These are phyloP conservation scores for Annulohypoxylon moriforme DNA, from an alignment of 495 filamentous ascomycete species.

Conservation along the genomic window DNA sequence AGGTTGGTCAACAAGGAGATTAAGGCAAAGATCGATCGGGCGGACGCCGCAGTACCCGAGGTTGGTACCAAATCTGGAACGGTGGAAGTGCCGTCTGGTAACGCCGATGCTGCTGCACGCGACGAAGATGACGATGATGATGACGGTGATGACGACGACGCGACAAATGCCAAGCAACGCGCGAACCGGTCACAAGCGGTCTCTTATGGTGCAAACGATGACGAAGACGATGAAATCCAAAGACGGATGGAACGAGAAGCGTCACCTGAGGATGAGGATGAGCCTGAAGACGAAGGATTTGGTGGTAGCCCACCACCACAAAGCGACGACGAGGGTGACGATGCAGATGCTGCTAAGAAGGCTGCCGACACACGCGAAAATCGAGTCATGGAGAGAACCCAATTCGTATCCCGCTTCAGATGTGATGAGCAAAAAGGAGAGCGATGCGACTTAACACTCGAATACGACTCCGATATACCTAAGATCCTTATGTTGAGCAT, in stretches of 20 bases:
- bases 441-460: constrained; percentile 82
- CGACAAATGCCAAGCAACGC: constrained; percentile 79
- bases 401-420: constrained; percentile 76
- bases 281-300: constrained; percentile 67
- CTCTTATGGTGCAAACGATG: constrained; percentile 91
- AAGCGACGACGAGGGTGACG: constrained; percentile 59
- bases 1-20: constrained; percentile 77
- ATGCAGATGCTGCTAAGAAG: constrained; percentile 48
- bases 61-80: constrained; percentile 81
- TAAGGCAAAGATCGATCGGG: constrained; percentile 76
- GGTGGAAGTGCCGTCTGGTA: constrained; percentile 66
- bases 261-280: constrained; percentile 63
- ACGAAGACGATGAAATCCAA: constrained; percentile 84
- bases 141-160: constrained; percentile 85
- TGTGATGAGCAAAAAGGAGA: constrained; percentile 80
- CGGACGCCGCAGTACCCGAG: constrained; percentile 77
- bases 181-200: constrained; percentile 81
- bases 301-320: constrained; percentile 62
- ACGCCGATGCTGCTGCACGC: constrained; percentile 59
- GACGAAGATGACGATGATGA: constrained; percentile 77
- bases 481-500: constrained; percentile 94
- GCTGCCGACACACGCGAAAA: constrained; percentile 66
- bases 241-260: constrained; percentile 64
- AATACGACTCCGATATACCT: constrained; percentile 82
- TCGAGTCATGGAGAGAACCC: constrained; percentile 72